Evolutionary conservation across 352 stramenopile genomes (phyloP), one percentile per base, ranked within the genome.

Genomic region (Pythium rhizo-oryzae): DNA sequence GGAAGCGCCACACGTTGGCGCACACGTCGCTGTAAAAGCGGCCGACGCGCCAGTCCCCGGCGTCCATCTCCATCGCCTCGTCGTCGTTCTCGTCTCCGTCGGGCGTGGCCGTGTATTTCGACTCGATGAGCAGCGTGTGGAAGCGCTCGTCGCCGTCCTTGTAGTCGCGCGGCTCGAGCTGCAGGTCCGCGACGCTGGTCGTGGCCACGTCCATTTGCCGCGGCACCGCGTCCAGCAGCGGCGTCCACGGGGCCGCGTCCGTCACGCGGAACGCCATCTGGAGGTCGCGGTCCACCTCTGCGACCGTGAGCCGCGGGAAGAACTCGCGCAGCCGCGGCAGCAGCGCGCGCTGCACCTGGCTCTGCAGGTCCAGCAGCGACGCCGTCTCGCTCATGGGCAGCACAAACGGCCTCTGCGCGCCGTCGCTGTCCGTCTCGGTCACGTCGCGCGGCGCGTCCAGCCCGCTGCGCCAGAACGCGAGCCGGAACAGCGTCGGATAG

Each of bases 1-100:
- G 57, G 44, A 84, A 89, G 12, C 86, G 71, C 88, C 88, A 96
- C 11, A 74, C 68, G 23, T 89, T 78, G 1, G 74, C 71, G 28
- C 83, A 57, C 35, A 94, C 79, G 24, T 90, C 71, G 43, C 80
- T 94, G 53, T 80, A 90, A 57, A 91, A 94, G 33, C 76, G 76
- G 0, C 71, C 70, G 9, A 82, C 71, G 30, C 77, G 77, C 83
- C 81, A 91, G 55, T 93, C 82, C 1, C 12, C 25, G 0, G 51
- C 28, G 1, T 33, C 25, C 9, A 16, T 47, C 2, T 60, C 59
- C 21, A 21, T 59, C 18, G 43, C 44, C 19, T 25, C 43, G 24
- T 47, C 41, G 1, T 41, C 51, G 28, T 28, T 43, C 1, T 21
- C 19, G 56, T 24, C 56, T 8, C 8, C 8, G n/a, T n/a, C n/a